Base-by-base conservation (phyloP, 2,329 filamentous ascomycete genomes). In the Zymoseptoria brevis region DNA sequence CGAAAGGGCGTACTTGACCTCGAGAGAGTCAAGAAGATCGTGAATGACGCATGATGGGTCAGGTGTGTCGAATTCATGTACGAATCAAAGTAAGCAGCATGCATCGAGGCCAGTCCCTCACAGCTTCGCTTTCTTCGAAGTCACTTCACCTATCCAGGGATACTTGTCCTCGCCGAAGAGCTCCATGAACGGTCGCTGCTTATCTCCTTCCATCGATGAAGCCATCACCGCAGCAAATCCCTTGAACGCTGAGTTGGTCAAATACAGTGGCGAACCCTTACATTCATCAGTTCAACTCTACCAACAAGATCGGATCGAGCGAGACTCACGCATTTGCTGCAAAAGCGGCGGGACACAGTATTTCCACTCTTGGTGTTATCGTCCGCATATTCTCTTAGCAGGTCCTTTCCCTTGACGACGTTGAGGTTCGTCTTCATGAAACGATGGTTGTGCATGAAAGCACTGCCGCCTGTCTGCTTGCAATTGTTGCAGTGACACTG, bases 401-500 rank as follows among this genome's bases (percentile, higher is more conserved):
- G 11, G 19, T 69, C 60, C 54, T 66, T 53, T 21, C 69, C 69
- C 53, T 66, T 61, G 19, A 62, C n/a, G 50, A 69, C 60, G 13
- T 60, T 62, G 55, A 71, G 53, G 4, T 64, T 55, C 19, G 64
- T 56, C n/a, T 69, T 64, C 53, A 64, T 63, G 57, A 68, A 64
- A 48, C 69, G 65, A 29, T 69, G 63, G 52, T 72, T 72, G 59
- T 72, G 64, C 50, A 63, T 65, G 57, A 70, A 72, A 7, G 68
- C 57, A 35, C 64, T 67, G 8, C 68, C 68, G 24, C 48, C 57
- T 22, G 63, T 57, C 49, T 62, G 57, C n/a, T 64, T 62, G 55
- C 68, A 70, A 35, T 70, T 68, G 56, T 53, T 53, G 61, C 69
- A 72, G 53, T 71, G 68, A 59, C 68, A 71, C 1, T 45, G 35